Percentiles rank a stretch among this genome's conserved stretches.
These are phyloP conservation scores for Osmanthus fragrans DNA, from an alignment of 257 asterid genomes.

Conservation along the genomic window DNA sequence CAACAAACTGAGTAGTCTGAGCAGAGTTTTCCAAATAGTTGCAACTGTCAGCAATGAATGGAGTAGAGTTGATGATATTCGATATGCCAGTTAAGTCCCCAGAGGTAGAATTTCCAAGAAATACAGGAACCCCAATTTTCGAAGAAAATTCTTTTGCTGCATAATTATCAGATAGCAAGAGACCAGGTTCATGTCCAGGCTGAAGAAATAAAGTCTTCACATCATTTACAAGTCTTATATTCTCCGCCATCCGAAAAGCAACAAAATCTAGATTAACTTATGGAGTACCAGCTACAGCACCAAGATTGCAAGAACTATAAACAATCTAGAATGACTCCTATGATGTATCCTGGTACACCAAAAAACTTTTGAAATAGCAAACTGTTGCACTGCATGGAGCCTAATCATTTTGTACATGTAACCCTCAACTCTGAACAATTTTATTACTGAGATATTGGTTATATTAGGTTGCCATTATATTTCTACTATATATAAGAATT, in stretches of 20 bases:
- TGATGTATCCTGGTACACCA: background rate
- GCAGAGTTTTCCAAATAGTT: slow-evolving; percentile 24
- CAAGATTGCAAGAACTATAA: background rate
- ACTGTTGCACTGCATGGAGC: background rate
- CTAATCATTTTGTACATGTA: background rate
- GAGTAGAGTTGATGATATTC: slow-evolving; percentile 22
- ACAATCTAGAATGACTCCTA: background rate
- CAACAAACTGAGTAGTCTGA: slow-evolving; percentile 23
- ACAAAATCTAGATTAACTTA: slow-evolving; percentile 8
- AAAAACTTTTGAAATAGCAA: background rate
- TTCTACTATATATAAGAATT: background rate
- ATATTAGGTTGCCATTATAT: background rate
- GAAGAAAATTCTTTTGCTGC: slow-evolving; percentile 33
- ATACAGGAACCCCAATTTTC: slow-evolving; percentile 28
- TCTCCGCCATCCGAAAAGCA: slow-evolving; percentile 54
- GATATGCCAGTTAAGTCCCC: slow-evolving; percentile 30
- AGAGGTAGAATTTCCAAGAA: slow-evolving; percentile 27
- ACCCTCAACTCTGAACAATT: background rate
- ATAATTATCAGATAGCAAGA: slow-evolving; percentile 40
- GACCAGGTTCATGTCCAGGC: slow-evolving; percentile 51
- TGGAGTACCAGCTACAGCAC: slow-evolving; percentile 6
- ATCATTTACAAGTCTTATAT: slow-evolving; percentile 51
- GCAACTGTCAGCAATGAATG: slow-evolving; percentile 21
- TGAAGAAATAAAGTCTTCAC: slow-evolving; percentile 49
- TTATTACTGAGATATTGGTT: background rate